phyloP scores from a whole-genome alignment of 1,284 basidiomycete species.

The Laetiporus sulphureus region DNA sequence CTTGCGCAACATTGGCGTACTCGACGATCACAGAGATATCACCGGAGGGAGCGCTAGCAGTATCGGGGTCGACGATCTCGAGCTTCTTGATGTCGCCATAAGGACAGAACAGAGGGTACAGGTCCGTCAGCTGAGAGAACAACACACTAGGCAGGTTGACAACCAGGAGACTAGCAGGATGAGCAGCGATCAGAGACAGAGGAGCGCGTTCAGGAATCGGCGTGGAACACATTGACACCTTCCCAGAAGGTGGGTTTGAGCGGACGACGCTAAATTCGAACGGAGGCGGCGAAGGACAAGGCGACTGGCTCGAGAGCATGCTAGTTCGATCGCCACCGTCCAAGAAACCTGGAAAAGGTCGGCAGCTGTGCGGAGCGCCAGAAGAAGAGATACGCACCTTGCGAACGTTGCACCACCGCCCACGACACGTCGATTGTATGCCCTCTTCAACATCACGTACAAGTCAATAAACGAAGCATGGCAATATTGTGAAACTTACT shows the following conservation, averaged over 20 bases:
- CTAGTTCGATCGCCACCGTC: constrained; percentile 73
- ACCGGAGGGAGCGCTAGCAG: constrained; percentile 29
- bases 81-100: constrained; percentile 63
- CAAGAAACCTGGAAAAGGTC: constrained; percentile 49
- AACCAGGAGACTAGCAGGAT: constrained; percentile 47
- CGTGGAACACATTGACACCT: constrained; percentile 15
- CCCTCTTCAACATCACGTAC: constrained; percentile 36
- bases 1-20: constrained; percentile 44
- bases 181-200: constrained; percentile 7
- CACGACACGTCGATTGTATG: constrained; percentile 71
- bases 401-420: constrained; percentile 77
- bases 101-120: constrained; percentile 66
- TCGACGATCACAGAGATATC: constrained; percentile 55
- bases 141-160: constrained; percentile 59
- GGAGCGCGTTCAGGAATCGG: constrained; percentile 20
- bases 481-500: too few relatives aligned
- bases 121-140: constrained; percentile 58
- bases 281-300: constrained; percentile 28
- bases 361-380: not conserved
- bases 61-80: constrained; percentile 28
- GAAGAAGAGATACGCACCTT: constrained; percentile 38
- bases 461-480: too few relatives aligned
- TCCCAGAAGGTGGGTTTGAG: constrained; percentile 16
- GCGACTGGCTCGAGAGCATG: constrained; percentile 38
- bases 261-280: constrained; percentile 17